phyloP scores from a whole-genome alignment of 1,284 basidiomycete species.

The Porodaedalea pini region DNA sequence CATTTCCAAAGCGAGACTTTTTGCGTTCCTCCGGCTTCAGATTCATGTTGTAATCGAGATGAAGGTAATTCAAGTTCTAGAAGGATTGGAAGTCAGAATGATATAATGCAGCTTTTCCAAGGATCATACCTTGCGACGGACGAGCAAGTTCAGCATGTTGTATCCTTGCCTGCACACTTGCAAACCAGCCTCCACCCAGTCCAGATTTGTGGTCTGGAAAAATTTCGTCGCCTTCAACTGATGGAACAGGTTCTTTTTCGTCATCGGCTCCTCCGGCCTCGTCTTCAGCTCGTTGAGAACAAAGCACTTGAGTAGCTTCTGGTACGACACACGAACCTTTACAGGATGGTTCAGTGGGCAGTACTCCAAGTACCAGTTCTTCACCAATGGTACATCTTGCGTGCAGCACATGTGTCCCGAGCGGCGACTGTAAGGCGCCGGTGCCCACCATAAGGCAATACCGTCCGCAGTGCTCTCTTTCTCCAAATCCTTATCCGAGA shows the following conservation, averaged over 20 bases:
- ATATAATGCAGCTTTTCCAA: background rate
- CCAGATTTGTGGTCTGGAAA: slow-evolving; percentile 96
- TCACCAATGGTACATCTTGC: slow-evolving; percentile 93
- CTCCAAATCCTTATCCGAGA: slow-evolving; percentile 78
- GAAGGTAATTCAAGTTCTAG: slow-evolving; percentile 92
- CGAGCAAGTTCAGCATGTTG: slow-evolving; percentile 98
- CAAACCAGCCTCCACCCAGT: slow-evolving; percentile 99
- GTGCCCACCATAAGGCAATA: slow-evolving; percentile 98
- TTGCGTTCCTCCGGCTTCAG: slow-evolving; percentile 98
- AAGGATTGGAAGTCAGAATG: slow-evolving; percentile 12
- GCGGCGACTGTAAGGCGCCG: slow-evolving; percentile 91
- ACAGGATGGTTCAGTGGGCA: slow-evolving; percentile 95
- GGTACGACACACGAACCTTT: slow-evolving; percentile 98
- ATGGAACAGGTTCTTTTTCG: slow-evolving; percentile 95
- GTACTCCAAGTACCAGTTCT: slow-evolving; percentile 98
- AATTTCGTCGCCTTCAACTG: slow-evolving; percentile 98
- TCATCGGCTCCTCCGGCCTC: slow-evolving; percentile 91
- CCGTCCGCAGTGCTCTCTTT: slow-evolving; percentile 94
- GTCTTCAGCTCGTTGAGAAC: slow-evolving; percentile 93
- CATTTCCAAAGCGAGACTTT: slow-evolving; percentile 99
- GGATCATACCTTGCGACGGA: slow-evolving; percentile 87
- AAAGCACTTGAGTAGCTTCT: slow-evolving; percentile 96
- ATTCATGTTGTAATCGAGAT: slow-evolving; percentile 93
- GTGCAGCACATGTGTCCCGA: slow-evolving; percentile 92
- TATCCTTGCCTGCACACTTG: slow-evolving; percentile 99